Evolutionary conservation across 495 filamentous ascomycete species (phyloP), one percentile per base, ranked within the genome.

Genomic region (Cercophora newfieldiana): DNA sequence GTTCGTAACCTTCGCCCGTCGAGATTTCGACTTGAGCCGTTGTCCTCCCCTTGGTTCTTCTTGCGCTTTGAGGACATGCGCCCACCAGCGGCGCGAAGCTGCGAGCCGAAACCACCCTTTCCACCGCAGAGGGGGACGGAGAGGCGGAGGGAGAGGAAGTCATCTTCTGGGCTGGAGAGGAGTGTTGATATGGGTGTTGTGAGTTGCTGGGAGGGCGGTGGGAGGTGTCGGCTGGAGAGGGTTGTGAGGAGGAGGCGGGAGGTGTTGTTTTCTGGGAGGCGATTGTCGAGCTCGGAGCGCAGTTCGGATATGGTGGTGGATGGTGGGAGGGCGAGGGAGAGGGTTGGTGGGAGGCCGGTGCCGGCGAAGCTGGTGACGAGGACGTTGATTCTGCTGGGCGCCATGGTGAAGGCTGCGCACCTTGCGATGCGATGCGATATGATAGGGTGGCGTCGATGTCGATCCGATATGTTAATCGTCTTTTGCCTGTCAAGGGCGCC

Each of bases 91-190:
- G 95, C 95, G 74, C 95, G 92, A 28, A 99, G 88, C 77, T 98
- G 96, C 6, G 93, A 97, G 68, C 95, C 95, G 77, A 99, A 99
- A 63, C 95, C 95, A 75, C 95, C 95, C 74, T 99, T 99, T 70
- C 95, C 95, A 73, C 95, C 95, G 70, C 87, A 88, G 47, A 97
- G 79, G 10, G 90, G 81, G 7, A 87, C 80, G 18, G 87, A 87
- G 26, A 98, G 85, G 53, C 92, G 92, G 10, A 98, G 85, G 1
- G 92, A 87, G 61, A 99, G 84, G 68, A 97, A 87, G 64, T 81
- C 82, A 81, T 68, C 84, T 66, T 82, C 59, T n/a, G 72, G 63
- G 44, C 66, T 69, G 57, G 81, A 78, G 19, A 88, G 82, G 54
- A 84, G 76, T 7, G 78, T 67, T n/a, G 88, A 86, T 66, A 90